phyloP scores from a whole-genome alignment of 2,329 filamentous ascomycete genomes.

The Botrytis medusae region DNA sequence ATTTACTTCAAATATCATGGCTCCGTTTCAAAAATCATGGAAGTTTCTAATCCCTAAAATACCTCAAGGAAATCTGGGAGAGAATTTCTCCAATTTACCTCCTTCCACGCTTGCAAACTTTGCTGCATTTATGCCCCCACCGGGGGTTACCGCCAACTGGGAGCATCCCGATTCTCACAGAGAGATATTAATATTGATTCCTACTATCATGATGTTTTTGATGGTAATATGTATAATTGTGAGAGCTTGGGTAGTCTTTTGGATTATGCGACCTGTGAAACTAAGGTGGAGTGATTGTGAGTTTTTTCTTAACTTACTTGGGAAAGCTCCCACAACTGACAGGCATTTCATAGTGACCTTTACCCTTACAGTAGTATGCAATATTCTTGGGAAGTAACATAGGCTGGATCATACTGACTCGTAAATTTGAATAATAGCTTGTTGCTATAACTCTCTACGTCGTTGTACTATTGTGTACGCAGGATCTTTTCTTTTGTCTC shows the following conservation, averaged over 20 bases:
- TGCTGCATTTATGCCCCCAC: not conserved
- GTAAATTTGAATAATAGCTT: not conserved
- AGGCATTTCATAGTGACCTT: not conserved
- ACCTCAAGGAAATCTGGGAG: not conserved
- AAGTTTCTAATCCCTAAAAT: not conserved
- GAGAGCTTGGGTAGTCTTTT: not conserved
- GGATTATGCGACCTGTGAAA: not conserved
- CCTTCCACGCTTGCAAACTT: not conserved
- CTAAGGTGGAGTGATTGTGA: not conserved
- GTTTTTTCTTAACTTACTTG: not conserved
- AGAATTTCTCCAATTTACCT: not conserved
- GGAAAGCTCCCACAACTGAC: not conserved
- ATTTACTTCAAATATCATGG: not conserved
- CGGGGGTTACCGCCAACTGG: not conserved
- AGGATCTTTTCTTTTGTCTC: not conserved
- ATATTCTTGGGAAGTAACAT: not conserved
- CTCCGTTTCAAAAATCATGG: not conserved
- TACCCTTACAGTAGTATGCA: not conserved
- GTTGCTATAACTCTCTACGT: not conserved
- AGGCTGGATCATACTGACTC: not conserved
- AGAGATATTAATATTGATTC: not conserved
- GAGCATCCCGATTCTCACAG: not conserved
- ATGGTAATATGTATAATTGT: not conserved
- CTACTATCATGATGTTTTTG: not conserved
- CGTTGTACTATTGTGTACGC: not conserved